These are phyloP conservation scores for Phoenix dactylifera DNA, from an alignment of 176 grass and related monocot species.

Conservation along the genomic window DNA sequence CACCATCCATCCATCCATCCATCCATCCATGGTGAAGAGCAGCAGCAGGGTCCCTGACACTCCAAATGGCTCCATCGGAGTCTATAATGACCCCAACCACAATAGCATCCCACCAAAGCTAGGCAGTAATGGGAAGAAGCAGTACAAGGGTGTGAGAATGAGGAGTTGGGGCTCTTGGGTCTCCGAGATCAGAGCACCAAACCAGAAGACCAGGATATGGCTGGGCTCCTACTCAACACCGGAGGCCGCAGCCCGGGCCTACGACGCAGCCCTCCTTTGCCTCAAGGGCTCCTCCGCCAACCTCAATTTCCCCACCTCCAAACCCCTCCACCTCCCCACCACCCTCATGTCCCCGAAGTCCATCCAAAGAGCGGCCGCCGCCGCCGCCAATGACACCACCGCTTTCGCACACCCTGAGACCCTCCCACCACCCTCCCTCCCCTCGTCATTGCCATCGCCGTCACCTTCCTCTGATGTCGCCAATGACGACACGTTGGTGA, in stretches of 20 bases:
- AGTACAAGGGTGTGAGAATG: slow-evolving; percentile 94
- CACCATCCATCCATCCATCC: too few relatives aligned
- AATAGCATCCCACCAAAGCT: too few relatives aligned
- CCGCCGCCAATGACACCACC: slow-evolving; percentile 11
- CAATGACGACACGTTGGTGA: not conserved
- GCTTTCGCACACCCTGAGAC: too few relatives aligned
- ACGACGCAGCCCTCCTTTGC: slow-evolving; percentile 94
- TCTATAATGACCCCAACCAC: too few relatives aligned
- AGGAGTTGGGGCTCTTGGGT: slow-evolving; percentile 98
- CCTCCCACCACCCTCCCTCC: too few relatives aligned
- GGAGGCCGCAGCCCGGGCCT: slow-evolving; percentile 86
- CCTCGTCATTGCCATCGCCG: not conserved
- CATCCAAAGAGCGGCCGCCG: slow-evolving; percentile 63
- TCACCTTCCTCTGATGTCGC: not conserved
- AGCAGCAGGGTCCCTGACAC: too few relatives aligned
- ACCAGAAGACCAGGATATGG: slow-evolving; percentile 95
- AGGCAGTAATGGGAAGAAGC: slow-evolving; percentile 9
- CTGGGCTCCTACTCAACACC: slow-evolving; percentile 91
- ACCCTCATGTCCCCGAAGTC: slow-evolving; percentile 84
- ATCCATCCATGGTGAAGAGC: too few relatives aligned
- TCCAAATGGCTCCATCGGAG: too few relatives aligned
- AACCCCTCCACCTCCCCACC: slow-evolving; percentile 52
- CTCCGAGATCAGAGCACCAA: slow-evolving; percentile 88
- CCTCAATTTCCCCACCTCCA: slow-evolving; percentile 74
- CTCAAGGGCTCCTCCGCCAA: slow-evolving; percentile 83